Conservation (phyloP, 176 grass and related monocot species). For the Avena atlantica region DNA sequence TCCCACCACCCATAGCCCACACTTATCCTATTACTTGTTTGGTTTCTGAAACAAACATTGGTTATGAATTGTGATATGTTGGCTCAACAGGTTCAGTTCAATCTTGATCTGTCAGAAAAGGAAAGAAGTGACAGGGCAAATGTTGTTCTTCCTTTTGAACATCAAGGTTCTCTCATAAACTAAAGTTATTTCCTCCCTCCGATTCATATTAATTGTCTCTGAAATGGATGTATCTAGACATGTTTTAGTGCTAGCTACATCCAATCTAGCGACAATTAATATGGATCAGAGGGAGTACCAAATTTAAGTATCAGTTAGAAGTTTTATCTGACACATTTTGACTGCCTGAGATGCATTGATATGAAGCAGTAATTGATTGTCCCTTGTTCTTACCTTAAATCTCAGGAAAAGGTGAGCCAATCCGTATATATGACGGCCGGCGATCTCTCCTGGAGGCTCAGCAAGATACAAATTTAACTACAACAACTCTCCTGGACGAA, state of each 20-base stretch:
- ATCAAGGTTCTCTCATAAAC: slow-evolving; percentile 66
- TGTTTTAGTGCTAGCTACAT: too few relatives aligned
- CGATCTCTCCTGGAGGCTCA: slow-evolving; percentile 58
- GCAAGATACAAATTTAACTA: slow-evolving; percentile 31
- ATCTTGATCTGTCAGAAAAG: slow-evolving; percentile 91
- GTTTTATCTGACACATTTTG: slow-evolving; percentile 7
- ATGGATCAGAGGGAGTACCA: not conserved
- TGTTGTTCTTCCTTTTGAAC: slow-evolving; percentile 95
- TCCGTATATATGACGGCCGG: slow-evolving; percentile 83
- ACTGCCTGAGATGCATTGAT: slow-evolving; percentile 17
- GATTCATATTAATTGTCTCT: too few relatives aligned
- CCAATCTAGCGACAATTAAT: too few relatives aligned
- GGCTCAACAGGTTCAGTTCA: slow-evolving; percentile 83
- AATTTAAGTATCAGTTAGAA: slow-evolving; percentile 3
- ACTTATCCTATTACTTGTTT: not conserved
- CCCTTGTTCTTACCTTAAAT: slow-evolving; percentile 21
- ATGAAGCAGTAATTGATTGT: slow-evolving; percentile 29
- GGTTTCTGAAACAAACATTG: slow-evolving; percentile 11
- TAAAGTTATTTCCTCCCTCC: not conserved
- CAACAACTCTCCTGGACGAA: slow-evolving; percentile 43
- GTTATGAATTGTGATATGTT: slow-evolving; percentile 36
- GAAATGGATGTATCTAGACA: too few relatives aligned
- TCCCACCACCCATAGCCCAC: not conserved
- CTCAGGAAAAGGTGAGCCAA: slow-evolving; percentile 72
- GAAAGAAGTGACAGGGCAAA: slow-evolving; percentile 80